Evolutionary conservation across 202 grass and related monocot genomes (phyloP), one percentile per base, ranked within the genome.

Genomic region (Cymbopogon flexuosus): DNA sequence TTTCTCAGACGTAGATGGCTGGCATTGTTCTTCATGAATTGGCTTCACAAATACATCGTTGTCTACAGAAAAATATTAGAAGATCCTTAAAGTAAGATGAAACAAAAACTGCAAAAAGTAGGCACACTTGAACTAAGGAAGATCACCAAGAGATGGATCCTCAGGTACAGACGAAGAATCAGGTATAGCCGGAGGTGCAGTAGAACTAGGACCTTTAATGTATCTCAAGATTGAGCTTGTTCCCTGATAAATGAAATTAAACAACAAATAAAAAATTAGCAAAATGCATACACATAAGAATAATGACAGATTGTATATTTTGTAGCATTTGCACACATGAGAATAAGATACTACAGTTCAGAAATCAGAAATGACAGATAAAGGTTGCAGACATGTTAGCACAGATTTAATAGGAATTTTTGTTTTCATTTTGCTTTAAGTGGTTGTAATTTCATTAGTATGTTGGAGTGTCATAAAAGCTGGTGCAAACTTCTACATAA

Each of bases 181-280:
- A 30, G 66, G 51, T 75, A 68, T 60, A 75, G 77, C 61, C 10
- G 36, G 21, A 51, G 87, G 70, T 66, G 49, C 78, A 72, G 83
- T 39, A 14, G 81, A 82, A 74, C 24, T 78, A 73, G 70, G 86
- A 16, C 72, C 72, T 78, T 84, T 86, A 47, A 97, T 69, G 79
- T 88, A 97, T 79, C 79, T 92, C 68, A 97, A 59, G 76, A 97
- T 97, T n/a, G 95, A 97, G 62, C 64, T 83, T 66, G 90, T 94
- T 69, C 89, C 94, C 91, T 94, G 37, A 70, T 41, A 86, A 68
- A 77, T 4, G 7, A 93, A 33, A 77, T 24, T 42, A 65, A 46
- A 39, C 46, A 59, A 18, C 18, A 21, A 39, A 42, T n/a, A 57
- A 78, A 24, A 6, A 52, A 60, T 51, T 31, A 13, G 57, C 31